Evolutionary conservation across 495 filamentous ascomycete species (phyloP).

Genomic region (Sphaerosporella brunnea): DNA sequence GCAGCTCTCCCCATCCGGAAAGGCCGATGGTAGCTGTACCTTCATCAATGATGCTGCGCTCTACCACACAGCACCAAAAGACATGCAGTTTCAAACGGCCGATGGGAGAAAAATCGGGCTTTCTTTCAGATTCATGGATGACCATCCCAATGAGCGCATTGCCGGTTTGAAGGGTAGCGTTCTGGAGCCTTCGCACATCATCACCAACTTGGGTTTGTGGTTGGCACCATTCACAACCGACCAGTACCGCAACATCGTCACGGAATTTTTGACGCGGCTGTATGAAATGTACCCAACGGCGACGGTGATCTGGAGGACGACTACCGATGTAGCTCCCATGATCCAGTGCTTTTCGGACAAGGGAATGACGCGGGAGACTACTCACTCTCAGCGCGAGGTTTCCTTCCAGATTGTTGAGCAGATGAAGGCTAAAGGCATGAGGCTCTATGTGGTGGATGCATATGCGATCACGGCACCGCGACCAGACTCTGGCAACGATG

Average conservation of each 20-base stretch:
- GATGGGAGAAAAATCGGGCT: background rate
- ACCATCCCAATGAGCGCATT: background rate
- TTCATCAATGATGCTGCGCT: constrained; percentile 5
- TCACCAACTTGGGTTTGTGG: constrained; percentile 3
- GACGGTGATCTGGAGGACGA: constrained; percentile 9
- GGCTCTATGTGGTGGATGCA: constrained; percentile 13
- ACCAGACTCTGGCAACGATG: constrained; percentile 18
- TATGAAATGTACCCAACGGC: constrained; percentile 6
- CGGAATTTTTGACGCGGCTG: constrained; percentile 7
- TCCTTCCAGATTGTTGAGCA: constrained; percentile 1
- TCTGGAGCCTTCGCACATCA: background rate
- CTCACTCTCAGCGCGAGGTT: constrained; percentile 7
- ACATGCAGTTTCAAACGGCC: constrained; percentile 1
- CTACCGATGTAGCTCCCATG: constrained; percentile 15
- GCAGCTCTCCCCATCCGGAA: background rate
- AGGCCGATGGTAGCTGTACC: constrained; percentile 1
- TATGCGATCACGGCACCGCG: constrained; percentile 12
- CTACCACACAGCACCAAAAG: constrained; percentile 4
- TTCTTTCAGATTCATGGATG: constrained; percentile 6
- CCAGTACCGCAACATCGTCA: background rate
- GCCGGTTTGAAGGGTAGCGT: background rate
- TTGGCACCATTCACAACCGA: constrained; percentile 1
- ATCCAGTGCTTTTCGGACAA: constrained; percentile 13
- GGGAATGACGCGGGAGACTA: constrained; percentile 9
- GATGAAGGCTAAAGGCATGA: constrained; percentile 4